Evolutionary conservation across 129 eudicot species (phyloP).

Genomic region (Arctium minus): DNA sequence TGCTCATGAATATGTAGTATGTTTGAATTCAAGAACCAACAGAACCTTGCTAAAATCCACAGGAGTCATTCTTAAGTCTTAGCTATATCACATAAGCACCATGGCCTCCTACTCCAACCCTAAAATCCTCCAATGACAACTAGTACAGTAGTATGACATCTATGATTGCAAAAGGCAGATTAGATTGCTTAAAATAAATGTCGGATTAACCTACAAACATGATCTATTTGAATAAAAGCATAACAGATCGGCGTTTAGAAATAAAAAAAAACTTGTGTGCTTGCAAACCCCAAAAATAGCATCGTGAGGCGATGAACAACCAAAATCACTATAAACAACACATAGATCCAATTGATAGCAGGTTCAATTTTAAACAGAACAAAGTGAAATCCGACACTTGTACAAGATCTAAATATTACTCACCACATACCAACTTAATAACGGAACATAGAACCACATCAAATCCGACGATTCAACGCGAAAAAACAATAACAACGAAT

Average conservation of each 20-base stretch:
- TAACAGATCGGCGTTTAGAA: conserved; percentile 10
- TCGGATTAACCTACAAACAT: not conserved
- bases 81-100: conserved; percentile 1
- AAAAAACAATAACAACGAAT: not conserved
- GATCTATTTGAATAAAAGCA: not conserved
- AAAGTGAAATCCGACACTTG: not conserved
- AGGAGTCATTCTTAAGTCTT: not conserved
- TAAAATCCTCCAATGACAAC: conserved; percentile 2
- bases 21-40: not conserved
- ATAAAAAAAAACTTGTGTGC: not conserved
- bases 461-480: not conserved
- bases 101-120: not conserved
- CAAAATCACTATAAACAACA: not conserved
- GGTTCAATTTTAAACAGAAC: not conserved
- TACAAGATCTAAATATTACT: not conserved
- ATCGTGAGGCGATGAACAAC: not conserved
- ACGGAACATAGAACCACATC: not conserved
- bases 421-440: not conserved
- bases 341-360: not conserved
- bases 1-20: not conserved
- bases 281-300: not conserved
- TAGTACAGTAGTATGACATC: not conserved
- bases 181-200: not conserved
- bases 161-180: not conserved
- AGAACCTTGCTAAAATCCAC: not conserved